Evolutionary conservation across 73 alveolate species (phyloP).

Genomic region (Durusdinium trenchii): DNA sequence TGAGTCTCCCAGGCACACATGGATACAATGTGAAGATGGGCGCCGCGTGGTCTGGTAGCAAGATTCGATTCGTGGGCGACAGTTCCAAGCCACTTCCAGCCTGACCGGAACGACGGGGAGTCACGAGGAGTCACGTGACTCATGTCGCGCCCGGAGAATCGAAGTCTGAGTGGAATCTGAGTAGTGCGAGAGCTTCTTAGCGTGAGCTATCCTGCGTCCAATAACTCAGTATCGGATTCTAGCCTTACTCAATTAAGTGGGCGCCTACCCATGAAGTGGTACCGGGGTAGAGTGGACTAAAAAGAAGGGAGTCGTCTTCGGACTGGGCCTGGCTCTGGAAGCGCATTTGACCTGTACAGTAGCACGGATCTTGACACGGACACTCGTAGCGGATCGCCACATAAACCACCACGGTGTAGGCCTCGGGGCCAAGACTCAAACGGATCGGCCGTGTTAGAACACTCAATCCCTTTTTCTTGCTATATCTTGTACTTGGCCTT

Average conservation of each 20-base stretch:
- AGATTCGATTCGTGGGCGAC: background rate
- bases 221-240: background rate
- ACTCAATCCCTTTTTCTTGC: background rate
- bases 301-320: background rate
- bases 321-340: conserved; percentile 62
- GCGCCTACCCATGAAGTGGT: background rate
- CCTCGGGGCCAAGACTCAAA: too few species aligned
- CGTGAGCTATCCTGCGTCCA: background rate
- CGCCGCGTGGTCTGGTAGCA: conserved; percentile 60
- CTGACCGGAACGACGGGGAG: too few species aligned
- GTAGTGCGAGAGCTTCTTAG: too few species aligned
- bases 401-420: conserved; percentile 49
- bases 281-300: background rate
- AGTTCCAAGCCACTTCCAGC: conserved; percentile 14
- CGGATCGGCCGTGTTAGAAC: too few species aligned
- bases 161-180: too few species aligned
- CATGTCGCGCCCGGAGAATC: background rate
- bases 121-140: background rate
- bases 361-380: conserved; percentile 89
- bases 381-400: conserved; percentile 87
- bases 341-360: conserved; percentile 70
- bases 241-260: background rate
- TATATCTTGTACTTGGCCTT: too few species aligned
- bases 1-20: conserved; percentile 20
- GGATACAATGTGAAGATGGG: conserved; percentile 37